phyloP scores from a whole-genome alignment of 2,329 filamentous ascomycete species.

The Fusarium chuoi region DNA sequence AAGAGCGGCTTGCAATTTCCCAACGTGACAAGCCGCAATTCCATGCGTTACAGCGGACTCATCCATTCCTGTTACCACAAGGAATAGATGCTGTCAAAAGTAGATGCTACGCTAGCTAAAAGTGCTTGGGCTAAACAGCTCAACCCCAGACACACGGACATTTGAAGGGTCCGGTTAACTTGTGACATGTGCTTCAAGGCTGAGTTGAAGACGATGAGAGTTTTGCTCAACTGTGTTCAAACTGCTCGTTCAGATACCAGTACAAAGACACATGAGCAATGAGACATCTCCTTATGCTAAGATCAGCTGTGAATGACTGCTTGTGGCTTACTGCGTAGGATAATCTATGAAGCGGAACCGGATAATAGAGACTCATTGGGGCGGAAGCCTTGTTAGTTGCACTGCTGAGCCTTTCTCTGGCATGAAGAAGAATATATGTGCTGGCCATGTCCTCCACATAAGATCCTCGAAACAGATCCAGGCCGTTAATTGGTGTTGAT shows the following conservation, averaged over 20 bases:
- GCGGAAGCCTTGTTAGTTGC: constrained; percentile 6
- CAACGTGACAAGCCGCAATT: neutral
- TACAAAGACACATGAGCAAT: constrained; percentile 8
- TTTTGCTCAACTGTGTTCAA: neutral
- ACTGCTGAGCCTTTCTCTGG: constrained; percentile 17
- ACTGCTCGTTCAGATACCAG: neutral
- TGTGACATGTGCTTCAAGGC: neutral
- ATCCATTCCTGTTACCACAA: constrained; percentile 3
- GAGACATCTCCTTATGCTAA: constrained; percentile 11
- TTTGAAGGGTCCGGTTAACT: constrained; percentile 1
- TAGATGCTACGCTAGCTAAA: neutral
- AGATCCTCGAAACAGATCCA: constrained; percentile 1
- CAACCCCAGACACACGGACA: constrained; percentile 27
- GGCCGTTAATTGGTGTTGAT: constrained; percentile 5
- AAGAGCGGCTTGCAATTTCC: neutral
- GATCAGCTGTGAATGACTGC: constrained; percentile 36
- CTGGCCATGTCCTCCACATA: constrained; percentile 21
- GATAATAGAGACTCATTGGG: constrained; percentile 1
- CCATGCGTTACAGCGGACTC: neutral
- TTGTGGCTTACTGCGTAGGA: constrained; percentile 10
- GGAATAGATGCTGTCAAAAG: constrained; percentile 8
- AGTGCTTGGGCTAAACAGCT: neutral
- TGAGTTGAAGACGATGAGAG: neutral
- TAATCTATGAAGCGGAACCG: constrained; percentile 24
- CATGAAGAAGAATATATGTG: constrained; percentile 9